Conservation (phyloP, 1,139 yeast genomes). For the Candida glucosophila region DNA sequence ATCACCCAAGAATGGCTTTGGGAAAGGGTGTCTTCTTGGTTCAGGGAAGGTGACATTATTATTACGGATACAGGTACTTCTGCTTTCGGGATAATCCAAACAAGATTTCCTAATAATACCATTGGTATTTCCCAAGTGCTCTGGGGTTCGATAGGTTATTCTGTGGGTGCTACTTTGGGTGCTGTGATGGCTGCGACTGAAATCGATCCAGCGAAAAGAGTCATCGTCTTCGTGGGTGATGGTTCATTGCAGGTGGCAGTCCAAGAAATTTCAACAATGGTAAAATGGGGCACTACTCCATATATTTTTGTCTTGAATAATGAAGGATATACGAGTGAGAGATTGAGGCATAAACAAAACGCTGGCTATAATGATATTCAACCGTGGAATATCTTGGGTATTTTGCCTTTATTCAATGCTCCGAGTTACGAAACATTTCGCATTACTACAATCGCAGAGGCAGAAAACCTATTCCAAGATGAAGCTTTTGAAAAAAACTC, state of each 20-base stretch:
- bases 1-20: slow-evolving; percentile 77
- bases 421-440: slow-evolving; percentile 46
- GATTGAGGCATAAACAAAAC: slow-evolving; percentile 73
- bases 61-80: slow-evolving; percentile 88
- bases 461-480: slow-evolving; percentile 49
- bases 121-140: slow-evolving; percentile 80
- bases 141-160: slow-evolving; percentile 88
- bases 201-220: slow-evolving; percentile 60
- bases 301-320: slow-evolving; percentile 78
- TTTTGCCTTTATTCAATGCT: slow-evolving; percentile 69
- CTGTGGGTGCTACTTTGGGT: slow-evolving; percentile 80
- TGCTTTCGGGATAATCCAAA: slow-evolving; percentile 75
- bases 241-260: slow-evolving; percentile 86
- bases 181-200: slow-evolving; percentile 82
- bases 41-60: slow-evolving; percentile 71
- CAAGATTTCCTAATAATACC: slow-evolving; percentile 66
- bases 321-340: slow-evolving; percentile 84
- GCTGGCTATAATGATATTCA: slow-evolving; percentile 77
- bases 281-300: slow-evolving; percentile 79
- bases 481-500: slow-evolving; percentile 48
- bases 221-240: slow-evolving; percentile 78
- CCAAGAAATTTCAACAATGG: slow-evolving; percentile 79
- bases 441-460: slow-evolving; percentile 58
- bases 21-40: slow-evolving; percentile 68
- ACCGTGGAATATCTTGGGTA: slow-evolving; percentile 66